Evolutionary conservation across 179 eudicot genomes (phyloP).

Genomic region (Beta corolliflora): DNA sequence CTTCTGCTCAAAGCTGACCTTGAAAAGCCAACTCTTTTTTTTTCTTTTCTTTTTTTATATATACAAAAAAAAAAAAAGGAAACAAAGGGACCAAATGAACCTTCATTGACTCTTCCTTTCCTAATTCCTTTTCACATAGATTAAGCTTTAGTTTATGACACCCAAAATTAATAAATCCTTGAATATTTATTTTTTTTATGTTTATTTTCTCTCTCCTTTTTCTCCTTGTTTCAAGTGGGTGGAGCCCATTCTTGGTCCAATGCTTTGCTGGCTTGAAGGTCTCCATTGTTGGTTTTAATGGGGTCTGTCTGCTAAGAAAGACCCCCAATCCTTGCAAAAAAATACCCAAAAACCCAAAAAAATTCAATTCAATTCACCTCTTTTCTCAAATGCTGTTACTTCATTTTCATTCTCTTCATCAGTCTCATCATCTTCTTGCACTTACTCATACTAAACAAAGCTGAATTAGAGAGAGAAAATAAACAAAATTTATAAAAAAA

Average conservation of each 20-base stretch:
- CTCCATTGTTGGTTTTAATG: constrained; percentile 58
- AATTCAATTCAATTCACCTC: constrained; percentile 31
- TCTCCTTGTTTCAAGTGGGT: constrained; percentile 22
- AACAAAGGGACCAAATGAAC: constrained; percentile 36
- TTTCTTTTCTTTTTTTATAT: neutral
- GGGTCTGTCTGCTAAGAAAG: constrained; percentile 53
- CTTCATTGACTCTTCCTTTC: constrained; percentile 38
- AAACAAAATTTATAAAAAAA: constrained; percentile 4
- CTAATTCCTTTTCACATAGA: constrained; percentile 4
- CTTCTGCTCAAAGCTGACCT: constrained; percentile 28
- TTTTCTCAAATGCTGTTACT: constrained; percentile 12
- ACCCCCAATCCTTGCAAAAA: neutral
- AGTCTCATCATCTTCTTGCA: constrained; percentile 31
- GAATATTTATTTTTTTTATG: neutral
- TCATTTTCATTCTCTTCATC: constrained; percentile 23
- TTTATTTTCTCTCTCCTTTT: neutral
- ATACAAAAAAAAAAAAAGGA: neutral
- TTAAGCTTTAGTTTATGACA: no score
- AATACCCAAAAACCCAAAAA: neutral
- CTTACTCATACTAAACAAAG: constrained; percentile 29
- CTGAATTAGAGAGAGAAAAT: neutral
- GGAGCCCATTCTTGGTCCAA: constrained; percentile 65
- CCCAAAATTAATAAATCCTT: neutral
- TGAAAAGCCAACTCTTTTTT: constrained; percentile 24
- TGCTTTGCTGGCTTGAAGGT: constrained; percentile 84